These are phyloP conservation scores for Lichina pygmaea DNA, from an alignment of 495 filamentous ascomycete species.

Conservation along the genomic window DNA sequence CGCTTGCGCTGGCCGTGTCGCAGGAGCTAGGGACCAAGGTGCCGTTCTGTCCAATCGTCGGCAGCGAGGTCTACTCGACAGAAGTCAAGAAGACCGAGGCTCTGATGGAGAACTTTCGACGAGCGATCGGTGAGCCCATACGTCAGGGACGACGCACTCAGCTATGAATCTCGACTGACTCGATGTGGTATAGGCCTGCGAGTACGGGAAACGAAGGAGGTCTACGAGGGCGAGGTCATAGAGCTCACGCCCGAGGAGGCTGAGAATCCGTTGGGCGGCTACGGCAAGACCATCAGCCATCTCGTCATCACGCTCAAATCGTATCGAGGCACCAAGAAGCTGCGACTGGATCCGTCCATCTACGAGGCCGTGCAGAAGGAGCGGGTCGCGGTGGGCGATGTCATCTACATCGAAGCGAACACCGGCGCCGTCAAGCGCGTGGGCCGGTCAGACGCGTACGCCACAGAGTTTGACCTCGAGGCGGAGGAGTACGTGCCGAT, in stretches of 20 bases:
- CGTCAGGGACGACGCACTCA: neutral
- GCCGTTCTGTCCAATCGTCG: slow-evolving; percentile 89
- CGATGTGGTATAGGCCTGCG: slow-evolving; percentile 28
- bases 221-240: slow-evolving; percentile 91
- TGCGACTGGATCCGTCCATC: slow-evolving; percentile 85
- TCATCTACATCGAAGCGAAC: slow-evolving; percentile 97
- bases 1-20: slow-evolving; percentile 74
- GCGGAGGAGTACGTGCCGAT: slow-evolving; percentile 97
- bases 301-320: slow-evolving; percentile 75
- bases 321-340: slow-evolving; percentile 82
- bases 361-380: slow-evolving; percentile 99
- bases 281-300: slow-evolving; percentile 82
- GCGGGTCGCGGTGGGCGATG: slow-evolving; percentile 80
- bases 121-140: slow-evolving; percentile 42
- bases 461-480: slow-evolving; percentile 93
- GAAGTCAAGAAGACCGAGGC: slow-evolving; percentile 99
- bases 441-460: slow-evolving; percentile 81
- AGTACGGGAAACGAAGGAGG: slow-evolving; percentile 93
- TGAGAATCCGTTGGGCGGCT: slow-evolving; percentile 91
- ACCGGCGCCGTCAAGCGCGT: slow-evolving; percentile 93
- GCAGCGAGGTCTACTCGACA: slow-evolving; percentile 86
- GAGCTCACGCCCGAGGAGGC: slow-evolving; percentile 88
- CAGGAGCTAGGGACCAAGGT: slow-evolving; percentile 94
- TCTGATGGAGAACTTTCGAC: slow-evolving; percentile 92
- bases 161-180: neutral